Evolutionary conservation across 352 stramenopile species (phyloP).

Genomic region (Blastocystis sp.): DNA sequence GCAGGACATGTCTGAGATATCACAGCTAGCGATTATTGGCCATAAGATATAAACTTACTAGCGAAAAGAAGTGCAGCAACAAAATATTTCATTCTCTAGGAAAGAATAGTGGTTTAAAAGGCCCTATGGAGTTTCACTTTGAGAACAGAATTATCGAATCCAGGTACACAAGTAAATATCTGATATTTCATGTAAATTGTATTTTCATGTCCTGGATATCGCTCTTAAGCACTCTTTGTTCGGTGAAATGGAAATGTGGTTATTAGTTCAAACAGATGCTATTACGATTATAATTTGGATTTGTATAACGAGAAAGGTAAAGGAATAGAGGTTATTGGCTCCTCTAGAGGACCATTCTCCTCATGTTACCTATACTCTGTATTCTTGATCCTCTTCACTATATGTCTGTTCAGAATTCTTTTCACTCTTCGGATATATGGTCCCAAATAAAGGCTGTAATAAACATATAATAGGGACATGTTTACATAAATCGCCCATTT

Average conservation of each 20-base stretch:
- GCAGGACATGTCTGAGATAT: background rate
- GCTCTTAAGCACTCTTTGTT: too few relatives aligned
- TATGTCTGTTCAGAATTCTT: too few relatives aligned
- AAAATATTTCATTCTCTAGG: slow-evolving; percentile 14
- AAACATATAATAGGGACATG: background rate
- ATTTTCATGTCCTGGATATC: too few relatives aligned
- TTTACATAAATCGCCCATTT: background rate
- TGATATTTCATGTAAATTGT: too few relatives aligned
- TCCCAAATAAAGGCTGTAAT: background rate
- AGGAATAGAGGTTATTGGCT: too few relatives aligned
- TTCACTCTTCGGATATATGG: background rate
- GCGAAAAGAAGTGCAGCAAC: background rate
- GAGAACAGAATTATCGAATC: background rate
- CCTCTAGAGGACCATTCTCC: too few relatives aligned
- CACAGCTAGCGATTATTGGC: background rate
- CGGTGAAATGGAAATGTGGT: too few relatives aligned
- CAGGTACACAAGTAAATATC: background rate
- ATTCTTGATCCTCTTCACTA: too few relatives aligned
- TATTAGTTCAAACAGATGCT: too few relatives aligned
- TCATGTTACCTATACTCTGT: too few relatives aligned
- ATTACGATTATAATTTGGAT: too few relatives aligned
- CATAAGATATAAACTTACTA: background rate
- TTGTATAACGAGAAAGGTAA: too few relatives aligned
- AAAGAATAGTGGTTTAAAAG: background rate
- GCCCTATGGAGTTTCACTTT: slow-evolving; percentile 3